Percentiles rank a stretch among this genome's conserved stretches.
These are phyloP conservation scores for Deinandra increscens DNA, from an alignment of 129 eudicot genomes.

Conservation along the genomic window DNA sequence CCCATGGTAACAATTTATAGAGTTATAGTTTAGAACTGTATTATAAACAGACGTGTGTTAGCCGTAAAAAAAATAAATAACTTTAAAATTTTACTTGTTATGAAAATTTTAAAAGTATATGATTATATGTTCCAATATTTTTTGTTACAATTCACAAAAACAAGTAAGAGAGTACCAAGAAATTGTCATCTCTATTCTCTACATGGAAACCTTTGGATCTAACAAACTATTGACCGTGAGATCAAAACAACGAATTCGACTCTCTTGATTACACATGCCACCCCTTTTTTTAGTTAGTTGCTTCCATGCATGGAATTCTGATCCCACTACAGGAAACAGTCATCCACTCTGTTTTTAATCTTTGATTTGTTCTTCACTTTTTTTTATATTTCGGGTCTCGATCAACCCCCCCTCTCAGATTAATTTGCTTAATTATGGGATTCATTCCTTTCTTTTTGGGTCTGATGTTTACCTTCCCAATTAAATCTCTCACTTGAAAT, in stretches of 20 bases:
- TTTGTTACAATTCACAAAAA: neutral
- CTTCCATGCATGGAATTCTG: conserved; percentile 80
- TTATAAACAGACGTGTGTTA: no score
- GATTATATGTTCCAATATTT: neutral
- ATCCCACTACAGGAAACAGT: conserved; percentile 52
- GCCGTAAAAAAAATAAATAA: no score
- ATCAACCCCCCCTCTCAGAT: conserved; percentile 13
- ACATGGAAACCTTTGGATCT: conserved; percentile 28
- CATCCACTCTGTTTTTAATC: conserved; percentile 43
- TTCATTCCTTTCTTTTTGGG: conserved; percentile 34
- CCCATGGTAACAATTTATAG: no score
- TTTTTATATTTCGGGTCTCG: conserved; percentile 22
- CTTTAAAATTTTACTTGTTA: no score
- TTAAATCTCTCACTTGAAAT: conserved; percentile 38
- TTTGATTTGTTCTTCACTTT: conserved; percentile 46
- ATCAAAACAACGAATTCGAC: conserved; percentile 34
- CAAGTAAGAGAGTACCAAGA: neutral
- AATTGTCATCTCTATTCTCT: neutral
- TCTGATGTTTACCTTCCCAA: conserved; percentile 44
- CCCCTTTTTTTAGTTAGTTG: conserved; percentile 23
- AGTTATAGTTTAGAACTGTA: no score
- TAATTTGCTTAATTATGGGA: conserved; percentile 17
- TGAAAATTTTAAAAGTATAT: no score
- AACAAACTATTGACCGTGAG: conserved; percentile 39
- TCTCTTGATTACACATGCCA: conserved; percentile 54